Conservation (phyloP, 83 land plant species). For the Larix sibirica region DNA sequence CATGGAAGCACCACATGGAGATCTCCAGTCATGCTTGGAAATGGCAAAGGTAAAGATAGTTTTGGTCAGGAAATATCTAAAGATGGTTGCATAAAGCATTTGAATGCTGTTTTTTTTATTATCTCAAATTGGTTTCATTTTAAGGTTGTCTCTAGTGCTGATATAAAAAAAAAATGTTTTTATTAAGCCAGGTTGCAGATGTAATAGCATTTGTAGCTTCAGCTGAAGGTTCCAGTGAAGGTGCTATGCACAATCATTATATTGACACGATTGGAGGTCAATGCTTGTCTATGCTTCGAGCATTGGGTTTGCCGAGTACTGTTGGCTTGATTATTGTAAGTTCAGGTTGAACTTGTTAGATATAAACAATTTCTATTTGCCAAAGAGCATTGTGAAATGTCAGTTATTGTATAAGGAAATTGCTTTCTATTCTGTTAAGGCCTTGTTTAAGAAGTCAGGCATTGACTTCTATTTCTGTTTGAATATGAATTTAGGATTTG, state of each 20-base stretch:
- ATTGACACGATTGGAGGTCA: conserved; percentile 61
- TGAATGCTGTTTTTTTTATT: neutral
- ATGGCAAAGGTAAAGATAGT: conserved; percentile 81
- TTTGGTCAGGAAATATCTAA: neutral
- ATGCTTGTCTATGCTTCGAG: conserved; percentile 66
- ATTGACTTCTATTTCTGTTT: neutral
- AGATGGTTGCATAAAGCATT: neutral
- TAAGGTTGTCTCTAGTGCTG: neutral
- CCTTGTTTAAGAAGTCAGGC: neutral
- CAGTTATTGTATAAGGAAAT: neutral
- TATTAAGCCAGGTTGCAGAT: conserved; percentile 60
- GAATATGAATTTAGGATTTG: conserved; percentile 40
- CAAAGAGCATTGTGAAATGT: neutral
- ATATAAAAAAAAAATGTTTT: neutral
- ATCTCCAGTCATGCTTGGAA: conserved; percentile 82
- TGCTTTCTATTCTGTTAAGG: neutral
- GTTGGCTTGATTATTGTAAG: conserved; percentile 57
- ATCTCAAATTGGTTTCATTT: neutral
- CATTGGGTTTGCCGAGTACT: conserved; percentile 68
- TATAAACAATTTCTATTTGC: neutral
- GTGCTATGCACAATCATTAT: conserved; percentile 9
- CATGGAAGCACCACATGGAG: conserved; percentile 79
- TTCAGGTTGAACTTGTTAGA: neutral
- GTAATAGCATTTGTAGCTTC: conserved; percentile 72
- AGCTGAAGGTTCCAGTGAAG: conserved; percentile 28